Base-by-base conservation (phyloP, 2,329 filamentous ascomycete genomes). In the Penicillium fuscoglaucum region DNA sequence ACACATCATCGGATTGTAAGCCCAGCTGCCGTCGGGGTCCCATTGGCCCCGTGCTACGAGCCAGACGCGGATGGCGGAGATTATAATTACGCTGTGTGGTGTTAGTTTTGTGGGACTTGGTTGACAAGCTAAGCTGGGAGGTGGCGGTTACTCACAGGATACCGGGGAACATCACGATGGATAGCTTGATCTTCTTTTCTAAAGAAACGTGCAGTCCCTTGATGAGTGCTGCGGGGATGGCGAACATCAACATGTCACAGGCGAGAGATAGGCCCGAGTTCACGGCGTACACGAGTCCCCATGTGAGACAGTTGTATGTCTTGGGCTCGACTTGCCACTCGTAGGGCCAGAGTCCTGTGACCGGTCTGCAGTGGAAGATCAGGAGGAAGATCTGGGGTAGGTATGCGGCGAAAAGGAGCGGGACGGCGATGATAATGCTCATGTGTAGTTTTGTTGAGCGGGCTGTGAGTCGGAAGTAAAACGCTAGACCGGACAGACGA, bases 271-370 rank as follows among this genome's bases (percentile, higher is more conserved):
- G 68, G 0, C 71, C 74, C 12, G 80, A 82, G 64, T 83, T 83
- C 21, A 81, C 78, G 10, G 78, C 77, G 61, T 83, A 84, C 1
- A 84, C 80, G 3, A 81, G 57, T 0, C 81, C 82, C 81, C 81
- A 83, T 17, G 76, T 69, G 39, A 83, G 58, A 60, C 81, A 83
- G 0, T 65, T 73, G 60, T 80, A 84, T 3, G 73, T 59, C 1
- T 68, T 69, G 10, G 64, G 70, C 10, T 74, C 74, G 0, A 70
- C 64, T 61, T 84, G 79, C 73, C 77, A 83, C 1, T 68, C 73
- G 53, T 84, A 83, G 0, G 82, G 81, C 82, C 82, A 83, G 2
- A 80, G 67, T 0, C 74, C 79, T 0, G 81, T 83, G 0, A 83
- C 79, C 0, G 82, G 82, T 1, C 64, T 66, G 58, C 81, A 83